A percentile compares a stretch with the other conserved stretches of the same genome.
Conservation (phyloP, 1,139 yeast genomes). For the Yamadazyma aaseri region DNA sequence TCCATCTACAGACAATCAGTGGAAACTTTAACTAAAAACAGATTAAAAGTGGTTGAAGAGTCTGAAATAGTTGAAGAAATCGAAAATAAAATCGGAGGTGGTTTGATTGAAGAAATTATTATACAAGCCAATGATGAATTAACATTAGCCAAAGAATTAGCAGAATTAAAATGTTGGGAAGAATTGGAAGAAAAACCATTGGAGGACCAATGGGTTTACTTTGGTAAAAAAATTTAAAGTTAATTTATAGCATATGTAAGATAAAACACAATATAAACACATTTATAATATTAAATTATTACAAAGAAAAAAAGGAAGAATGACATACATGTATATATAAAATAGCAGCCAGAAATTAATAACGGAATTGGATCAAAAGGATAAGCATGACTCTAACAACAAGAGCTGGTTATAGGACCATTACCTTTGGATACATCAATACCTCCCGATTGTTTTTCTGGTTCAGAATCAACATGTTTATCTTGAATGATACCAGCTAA, state of each 20-base stretch:
- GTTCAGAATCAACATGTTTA: slow-evolving; percentile 50
- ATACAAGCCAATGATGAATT: slow-evolving; percentile 85
- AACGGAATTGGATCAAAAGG: background rate
- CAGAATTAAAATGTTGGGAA: slow-evolving; percentile 67
- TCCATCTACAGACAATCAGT: slow-evolving; percentile 78
- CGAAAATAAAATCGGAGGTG: slow-evolving; percentile 76
- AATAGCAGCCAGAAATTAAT: background rate
- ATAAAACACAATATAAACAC: background rate
- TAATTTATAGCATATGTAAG: background rate
- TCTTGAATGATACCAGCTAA: slow-evolving; percentile 88
- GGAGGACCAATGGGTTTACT: slow-evolving; percentile 72
- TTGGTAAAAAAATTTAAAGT: slow-evolving; percentile 55
- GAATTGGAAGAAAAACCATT: slow-evolving; percentile 67
- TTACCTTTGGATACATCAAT: slow-evolving; percentile 45
- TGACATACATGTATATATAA: too few species aligned
- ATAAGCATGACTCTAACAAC: slow-evolving; percentile 31
- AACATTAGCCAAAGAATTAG: slow-evolving; percentile 64
- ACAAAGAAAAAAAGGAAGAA: too few species aligned
- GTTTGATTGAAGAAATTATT: slow-evolving; percentile 79
- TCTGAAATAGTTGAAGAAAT: slow-evolving; percentile 66
- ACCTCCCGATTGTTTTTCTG: slow-evolving; percentile 28
- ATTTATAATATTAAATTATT: too few species aligned
- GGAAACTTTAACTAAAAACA: slow-evolving; percentile 67
- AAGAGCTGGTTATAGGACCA: slow-evolving; percentile 32
- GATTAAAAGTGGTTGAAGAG: slow-evolving; percentile 64